Evolutionary conservation across 1,284 basidiomycete genomes (phyloP), one percentile per base, ranked within the genome.

Genomic region (Earliella scabrosa): DNA sequence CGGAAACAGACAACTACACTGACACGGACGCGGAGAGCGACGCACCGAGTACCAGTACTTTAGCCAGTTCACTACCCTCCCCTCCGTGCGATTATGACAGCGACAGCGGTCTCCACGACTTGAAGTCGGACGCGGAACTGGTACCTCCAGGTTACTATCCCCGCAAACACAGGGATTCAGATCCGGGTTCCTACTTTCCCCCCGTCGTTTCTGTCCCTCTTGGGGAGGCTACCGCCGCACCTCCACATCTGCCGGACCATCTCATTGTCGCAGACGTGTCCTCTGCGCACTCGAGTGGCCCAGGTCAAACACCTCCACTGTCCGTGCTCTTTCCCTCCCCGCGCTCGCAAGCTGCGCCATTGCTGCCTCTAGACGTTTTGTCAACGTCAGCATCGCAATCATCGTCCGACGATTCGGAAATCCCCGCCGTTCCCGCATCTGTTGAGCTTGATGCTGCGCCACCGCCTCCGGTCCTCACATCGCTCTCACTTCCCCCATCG

Each of bases 1-100:
- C 58, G 9, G 61, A 63, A 9, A 58, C 60, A 18, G 59, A 64
- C 34, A 51, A 50, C 10, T 61, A 62, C 38, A 51, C 58, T 0
- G 66, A 63, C 47, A 71, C 66, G 2, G 69, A 71, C 54, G 68
- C 61, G 5, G 68, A 70, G 52, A 66, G 59, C 45, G 69, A 71
- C 45, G 58, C 64, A 20, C 62, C 61, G 13, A 67, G 62, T 45
- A 63, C 60, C 21, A 71, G 66, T 58, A 65, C 64, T 4, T 41
- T 58, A 13, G 61, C 50, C 11, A 62, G 60, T 31, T 58, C 56
- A 10, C 32, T 63, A 9, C 63, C 65, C 9, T 65, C 67, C 3
- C 68, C 67, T 18, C 67, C 68, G 4, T 40, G 58, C 21, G 66
- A 70, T 45, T 60, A 54, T 50, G 66, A 66, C 31, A 32, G 41